Conservation (phyloP, 208 protist genomes). For the Leishmania amazonensis region DNA sequence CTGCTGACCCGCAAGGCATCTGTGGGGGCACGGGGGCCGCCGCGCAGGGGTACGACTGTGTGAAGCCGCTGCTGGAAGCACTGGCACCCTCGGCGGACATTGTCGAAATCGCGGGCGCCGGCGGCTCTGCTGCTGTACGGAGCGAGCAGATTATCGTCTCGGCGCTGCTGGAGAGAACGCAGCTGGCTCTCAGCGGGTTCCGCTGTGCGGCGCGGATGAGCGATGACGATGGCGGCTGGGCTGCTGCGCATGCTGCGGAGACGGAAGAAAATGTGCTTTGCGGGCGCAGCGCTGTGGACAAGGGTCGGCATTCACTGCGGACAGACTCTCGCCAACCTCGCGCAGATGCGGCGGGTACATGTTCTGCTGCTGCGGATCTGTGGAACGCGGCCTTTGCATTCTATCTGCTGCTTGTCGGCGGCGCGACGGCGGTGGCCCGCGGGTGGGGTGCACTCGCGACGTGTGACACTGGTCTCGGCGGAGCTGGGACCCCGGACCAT, state of each 20-base stretch:
- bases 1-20: neutral
- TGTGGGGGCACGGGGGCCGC: neutral
- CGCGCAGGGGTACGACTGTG: neutral
- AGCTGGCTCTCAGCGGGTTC: neutral
- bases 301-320: no score
- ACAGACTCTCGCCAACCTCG: neutral
- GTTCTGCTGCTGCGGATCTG: neutral
- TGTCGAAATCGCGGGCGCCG: neutral
- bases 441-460: neutral
- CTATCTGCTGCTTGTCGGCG: neutral
- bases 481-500: neutral
- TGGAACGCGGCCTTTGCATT: neutral
- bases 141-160: neutral
- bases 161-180: neutral
- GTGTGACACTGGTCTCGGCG: neutral
- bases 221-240: neutral
- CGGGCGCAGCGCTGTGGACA: no score
- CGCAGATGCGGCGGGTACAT: neutral
- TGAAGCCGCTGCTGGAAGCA: neutral
- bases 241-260: neutral
- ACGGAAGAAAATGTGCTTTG: neutral
- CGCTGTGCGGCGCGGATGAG: neutral
- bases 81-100: neutral
- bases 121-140: neutral
- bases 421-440: neutral